A percentile compares a stretch with the other conserved stretches of the same genome.
phyloP scores from a whole-genome alignment of 352 stramenopile species.

The Phytophthora hybrid region DNA sequence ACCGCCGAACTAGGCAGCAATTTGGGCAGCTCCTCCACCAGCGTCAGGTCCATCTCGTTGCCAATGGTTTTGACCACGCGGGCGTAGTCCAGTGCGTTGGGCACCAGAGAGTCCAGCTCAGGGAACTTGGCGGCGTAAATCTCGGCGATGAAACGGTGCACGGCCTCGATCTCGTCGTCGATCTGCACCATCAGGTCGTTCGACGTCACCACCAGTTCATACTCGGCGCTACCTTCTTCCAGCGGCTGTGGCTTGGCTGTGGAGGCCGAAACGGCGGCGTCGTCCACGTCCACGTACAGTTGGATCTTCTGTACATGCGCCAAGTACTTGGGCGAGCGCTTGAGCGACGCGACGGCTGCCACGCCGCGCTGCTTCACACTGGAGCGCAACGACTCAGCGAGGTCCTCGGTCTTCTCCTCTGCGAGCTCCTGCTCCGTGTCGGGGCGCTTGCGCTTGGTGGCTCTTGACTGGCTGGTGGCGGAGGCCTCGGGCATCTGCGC shows the following conservation, averaged over 20 bases:
- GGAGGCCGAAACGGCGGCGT: conserved; percentile 12
- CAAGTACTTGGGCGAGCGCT: conserved; percentile 76
- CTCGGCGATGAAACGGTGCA: conserved; percentile 93
- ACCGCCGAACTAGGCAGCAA: conserved; percentile 93
- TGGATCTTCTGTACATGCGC: conserved; percentile 79
- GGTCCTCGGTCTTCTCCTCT: conserved; percentile 36
- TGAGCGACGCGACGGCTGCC: conserved; percentile 70
- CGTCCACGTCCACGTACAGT: conserved; percentile 51
- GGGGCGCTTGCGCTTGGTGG: conserved; percentile 36
- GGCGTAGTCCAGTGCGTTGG: conserved; percentile 93
- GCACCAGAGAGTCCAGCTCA: conserved; percentile 94
- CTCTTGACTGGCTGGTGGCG: conserved; percentile 1
- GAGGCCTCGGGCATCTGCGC: conserved; percentile 21
- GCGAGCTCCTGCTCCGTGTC: conserved; percentile 24
- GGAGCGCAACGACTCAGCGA: conserved; percentile 50
- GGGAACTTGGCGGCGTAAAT: conserved; percentile 95
- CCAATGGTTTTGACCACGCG: conserved; percentile 92
- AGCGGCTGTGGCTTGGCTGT: conserved; percentile 46
- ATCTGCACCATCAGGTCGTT: conserved; percentile 95
- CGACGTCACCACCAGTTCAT: conserved; percentile 88
- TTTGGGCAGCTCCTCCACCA: conserved; percentile 86
- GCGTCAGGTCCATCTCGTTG: conserved; percentile 95
- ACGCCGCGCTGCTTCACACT: conserved; percentile 65
- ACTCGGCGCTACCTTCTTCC: conserved; percentile 74
- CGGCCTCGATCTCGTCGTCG: conserved; percentile 92